phyloP scores from a whole-genome alignment of 1,284 basidiomycete species.

The Ceratobasidium sp. region DNA sequence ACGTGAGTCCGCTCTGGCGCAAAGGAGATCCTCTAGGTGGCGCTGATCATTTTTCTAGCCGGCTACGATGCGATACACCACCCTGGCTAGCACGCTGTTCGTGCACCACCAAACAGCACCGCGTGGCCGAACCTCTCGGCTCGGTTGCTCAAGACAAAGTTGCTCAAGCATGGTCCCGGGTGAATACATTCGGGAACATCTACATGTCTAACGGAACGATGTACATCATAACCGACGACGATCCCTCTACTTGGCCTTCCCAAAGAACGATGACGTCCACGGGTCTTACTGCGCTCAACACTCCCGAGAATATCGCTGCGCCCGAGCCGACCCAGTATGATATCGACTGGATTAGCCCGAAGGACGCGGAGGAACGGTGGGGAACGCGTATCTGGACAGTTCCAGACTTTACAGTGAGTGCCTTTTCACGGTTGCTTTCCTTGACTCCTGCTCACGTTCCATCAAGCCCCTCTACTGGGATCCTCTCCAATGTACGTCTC shows the following conservation, averaged over 20 bases:
- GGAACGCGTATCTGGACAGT: constrained; percentile 45
- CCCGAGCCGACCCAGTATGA: constrained; percentile 46
- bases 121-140: constrained; percentile 30
- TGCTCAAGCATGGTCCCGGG: constrained; percentile 45
- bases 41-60: constrained; percentile 21
- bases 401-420: constrained; percentile 45
- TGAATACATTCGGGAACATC: constrained; percentile 49
- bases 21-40: background rate
- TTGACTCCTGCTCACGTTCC: background rate
- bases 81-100: constrained; percentile 10
- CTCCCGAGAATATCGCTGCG: constrained; percentile 43
- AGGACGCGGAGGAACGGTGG: constrained; percentile 38
- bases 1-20: constrained; percentile 26
- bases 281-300: constrained; percentile 38
- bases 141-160: constrained; percentile 36
- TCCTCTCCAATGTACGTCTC: constrained; percentile 31
- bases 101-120: background rate
- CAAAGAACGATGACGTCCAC: constrained; percentile 46
- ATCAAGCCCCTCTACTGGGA: constrained; percentile 41
- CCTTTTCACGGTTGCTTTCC: background rate
- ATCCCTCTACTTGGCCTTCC: constrained; percentile 20
- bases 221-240: constrained; percentile 41
- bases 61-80: constrained; percentile 23
- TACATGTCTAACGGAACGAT: constrained; percentile 48
- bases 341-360: constrained; percentile 43